phyloP scores from a whole-genome alignment of 768 basidiomycete species.

The Leccinellum luteum region DNA sequence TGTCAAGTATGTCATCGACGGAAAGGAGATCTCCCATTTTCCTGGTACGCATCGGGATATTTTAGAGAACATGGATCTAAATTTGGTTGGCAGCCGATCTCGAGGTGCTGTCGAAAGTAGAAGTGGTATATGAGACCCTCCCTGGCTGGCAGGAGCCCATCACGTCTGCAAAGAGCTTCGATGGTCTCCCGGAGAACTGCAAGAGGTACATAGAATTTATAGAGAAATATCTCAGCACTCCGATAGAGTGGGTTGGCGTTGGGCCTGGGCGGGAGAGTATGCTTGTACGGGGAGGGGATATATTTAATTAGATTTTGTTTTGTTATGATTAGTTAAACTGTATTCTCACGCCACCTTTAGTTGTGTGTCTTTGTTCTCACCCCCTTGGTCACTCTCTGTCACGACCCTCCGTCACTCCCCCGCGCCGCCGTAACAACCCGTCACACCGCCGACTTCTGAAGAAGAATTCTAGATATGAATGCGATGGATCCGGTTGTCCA shows the following conservation, averaged over 20 bases:
- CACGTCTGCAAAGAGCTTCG: slow-evolving; percentile 56
- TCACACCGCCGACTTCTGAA: slow-evolving; percentile 29
- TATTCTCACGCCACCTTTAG: slow-evolving; percentile 25
- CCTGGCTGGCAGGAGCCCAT: slow-evolving; percentile 91
- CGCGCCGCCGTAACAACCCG: slow-evolving; percentile 34
- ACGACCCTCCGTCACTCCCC: slow-evolving; percentile 34
- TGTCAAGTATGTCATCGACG: slow-evolving; percentile 75
- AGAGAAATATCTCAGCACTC: slow-evolving; percentile 67
- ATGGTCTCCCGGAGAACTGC: slow-evolving; percentile 80
- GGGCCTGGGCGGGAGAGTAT: slow-evolving; percentile 86
- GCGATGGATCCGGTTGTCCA: slow-evolving; percentile 34
- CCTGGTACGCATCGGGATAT: slow-evolving; percentile 57
- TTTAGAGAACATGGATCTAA: not conserved
- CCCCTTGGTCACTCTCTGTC: slow-evolving; percentile 31
- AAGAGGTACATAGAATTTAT: slow-evolving; percentile 85
- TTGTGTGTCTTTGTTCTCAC: slow-evolving; percentile 13
- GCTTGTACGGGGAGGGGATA: slow-evolving; percentile 34
- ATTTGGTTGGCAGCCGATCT: slow-evolving; percentile 63
- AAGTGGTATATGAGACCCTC: slow-evolving; percentile 85
- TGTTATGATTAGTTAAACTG: not conserved
- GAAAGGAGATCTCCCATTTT: slow-evolving; percentile 76
- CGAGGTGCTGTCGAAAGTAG: slow-evolving; percentile 70
- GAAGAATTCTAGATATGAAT: slow-evolving; percentile 24
- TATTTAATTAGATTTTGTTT: slow-evolving; percentile 21
- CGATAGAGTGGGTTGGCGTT: slow-evolving; percentile 90